A percentile compares a stretch with the other conserved stretches of the same genome.
Conservation (phyloP, 1,284 basidiomycete species). For the Cryptococcus wingfieldii region DNA sequence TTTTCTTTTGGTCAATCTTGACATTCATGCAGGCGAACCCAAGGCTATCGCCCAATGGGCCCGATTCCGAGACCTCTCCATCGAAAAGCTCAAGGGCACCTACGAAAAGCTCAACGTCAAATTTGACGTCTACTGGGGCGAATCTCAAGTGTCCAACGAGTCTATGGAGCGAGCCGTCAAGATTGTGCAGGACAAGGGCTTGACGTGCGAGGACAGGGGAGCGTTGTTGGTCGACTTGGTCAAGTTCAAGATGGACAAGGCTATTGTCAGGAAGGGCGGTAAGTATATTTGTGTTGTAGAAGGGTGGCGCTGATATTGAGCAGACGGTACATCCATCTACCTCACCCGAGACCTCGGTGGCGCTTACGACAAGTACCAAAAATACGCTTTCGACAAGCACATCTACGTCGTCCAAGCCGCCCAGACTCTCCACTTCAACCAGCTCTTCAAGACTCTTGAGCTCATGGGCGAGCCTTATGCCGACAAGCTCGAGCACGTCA, state of each 20-base stretch:
- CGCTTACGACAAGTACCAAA: conserved; percentile 85
- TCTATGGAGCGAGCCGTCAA: conserved; percentile 67
- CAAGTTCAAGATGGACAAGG: conserved; percentile 83
- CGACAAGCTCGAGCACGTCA: conserved; percentile 75
- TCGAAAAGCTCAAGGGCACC: conserved; percentile 85
- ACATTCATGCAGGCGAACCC: conserved; percentile 58
- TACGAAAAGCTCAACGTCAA: conserved; percentile 86
- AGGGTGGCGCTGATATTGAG: background rate
- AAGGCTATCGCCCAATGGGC: conserved; percentile 81
- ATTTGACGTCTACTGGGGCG: conserved; percentile 93
- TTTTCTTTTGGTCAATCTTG: background rate
- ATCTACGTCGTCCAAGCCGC: conserved; percentile 93
- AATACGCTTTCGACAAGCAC: conserved; percentile 97
- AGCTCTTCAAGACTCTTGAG: conserved; percentile 92
- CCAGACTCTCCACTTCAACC: conserved; percentile 87
- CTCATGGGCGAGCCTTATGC: conserved; percentile 90
- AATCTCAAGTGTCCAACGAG: conserved; percentile 79
- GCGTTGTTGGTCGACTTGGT: conserved; percentile 74
- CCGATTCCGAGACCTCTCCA: conserved; percentile 85
- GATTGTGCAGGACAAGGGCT: conserved; percentile 50
- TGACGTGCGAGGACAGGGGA: conserved; percentile 65
- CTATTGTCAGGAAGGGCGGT: conserved; percentile 86
- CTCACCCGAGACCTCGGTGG: conserved; percentile 97
- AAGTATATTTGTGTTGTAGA: conserved; percentile 14
- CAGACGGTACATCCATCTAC: conserved; percentile 96